These are phyloP conservation scores for Artemisia princeps DNA, from an alignment of 140 eudicot species.

Conservation along the genomic window DNA sequence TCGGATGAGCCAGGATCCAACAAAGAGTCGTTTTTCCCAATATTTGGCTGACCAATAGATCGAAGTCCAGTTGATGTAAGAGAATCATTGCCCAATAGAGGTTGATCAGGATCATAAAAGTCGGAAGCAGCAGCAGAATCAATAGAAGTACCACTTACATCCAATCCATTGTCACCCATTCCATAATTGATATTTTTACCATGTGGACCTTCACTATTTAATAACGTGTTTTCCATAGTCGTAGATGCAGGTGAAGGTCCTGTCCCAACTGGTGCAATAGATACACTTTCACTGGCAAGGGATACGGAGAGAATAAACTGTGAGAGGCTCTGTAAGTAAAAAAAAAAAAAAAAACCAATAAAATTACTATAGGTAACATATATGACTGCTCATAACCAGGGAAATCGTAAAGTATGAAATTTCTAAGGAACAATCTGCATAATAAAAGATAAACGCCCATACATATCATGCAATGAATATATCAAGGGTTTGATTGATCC, in stretches of 20 bases:
- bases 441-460: not conserved
- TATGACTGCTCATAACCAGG: not conserved
- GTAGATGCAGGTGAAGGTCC: constrained; percentile 43
- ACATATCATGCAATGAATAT: not conserved
- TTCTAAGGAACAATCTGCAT: constrained; percentile 3
- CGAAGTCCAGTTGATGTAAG: constrained; percentile 47
- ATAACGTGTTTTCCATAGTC: constrained; percentile 38
- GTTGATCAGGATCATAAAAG: constrained; percentile 92
- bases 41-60: constrained; percentile 32
- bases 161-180: constrained; percentile 33
- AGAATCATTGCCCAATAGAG: constrained; percentile 75
- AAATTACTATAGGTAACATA: not conserved
- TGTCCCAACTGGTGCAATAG: constrained; percentile 50
- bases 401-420: not conserved
- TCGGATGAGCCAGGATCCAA: constrained; percentile 44
- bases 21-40: constrained; percentile 34
- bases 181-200: constrained; percentile 40
- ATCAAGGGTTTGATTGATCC: too few relatives aligned
- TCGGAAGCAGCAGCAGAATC: constrained; percentile 52
- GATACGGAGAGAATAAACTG: constrained; percentile 85
- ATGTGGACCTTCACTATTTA: constrained; percentile 33
- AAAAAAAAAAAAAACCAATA: constrained; percentile 1
- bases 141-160: constrained; percentile 30
- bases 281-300: constrained; percentile 44
- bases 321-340: constrained; percentile 66